Base-by-base conservation (phyloP, 176 grass and related monocot species). In the Zoysia japonica region DNA sequence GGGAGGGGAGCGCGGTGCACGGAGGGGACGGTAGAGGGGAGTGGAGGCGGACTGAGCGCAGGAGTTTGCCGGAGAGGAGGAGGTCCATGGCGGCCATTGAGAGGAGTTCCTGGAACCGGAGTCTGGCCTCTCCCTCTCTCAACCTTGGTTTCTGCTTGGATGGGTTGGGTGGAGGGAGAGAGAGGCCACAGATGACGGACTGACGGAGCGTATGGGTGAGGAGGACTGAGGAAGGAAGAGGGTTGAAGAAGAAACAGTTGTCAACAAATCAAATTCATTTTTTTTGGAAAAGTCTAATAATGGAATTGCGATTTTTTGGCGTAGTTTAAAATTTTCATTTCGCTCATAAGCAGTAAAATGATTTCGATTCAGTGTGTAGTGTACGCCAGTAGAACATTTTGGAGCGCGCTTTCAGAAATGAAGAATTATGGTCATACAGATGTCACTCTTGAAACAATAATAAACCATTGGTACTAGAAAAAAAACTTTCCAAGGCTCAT, bases 31-130 rank as follows among this genome's bases (percentile, higher is more conserved):
- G 62, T 39, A 72, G 67, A 2, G 61, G 45, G 17, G 70, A 41
- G 38, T 71, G 80, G 52, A 78, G 85, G 68, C 71, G 77, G 45
- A 83, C 76, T 76, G 82, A 85, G 55, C 80, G 77, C 7, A 75
- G 74, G 45, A 91, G 86, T 83, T 91, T 94, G 83, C 72, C 64
- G 68, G 83, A 87, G 73, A 94, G 72, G 73, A 94, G 72, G 65
- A 94, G 55, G 65, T 89, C 91, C 91, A 93, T 92, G 78, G 81
- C 75, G 44, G 82, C 82, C 78, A 81, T 77, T 61, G 28, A 7
- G 16, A 6, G 54, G 80, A 84, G 50, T 35, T 50, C 52, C 44
- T 42, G 43, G 77, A 47, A 43, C 46, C 9, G 36, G 74, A 17
- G 28, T 36, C 61, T 11, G 70, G 67, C 42, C 57, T 79, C 77